A percentile compares a stretch with the other conserved stretches of the same genome.
phyloP scores from a whole-genome alignment of 805 yeast genomes.

The Saturnispora galanensis region DNA sequence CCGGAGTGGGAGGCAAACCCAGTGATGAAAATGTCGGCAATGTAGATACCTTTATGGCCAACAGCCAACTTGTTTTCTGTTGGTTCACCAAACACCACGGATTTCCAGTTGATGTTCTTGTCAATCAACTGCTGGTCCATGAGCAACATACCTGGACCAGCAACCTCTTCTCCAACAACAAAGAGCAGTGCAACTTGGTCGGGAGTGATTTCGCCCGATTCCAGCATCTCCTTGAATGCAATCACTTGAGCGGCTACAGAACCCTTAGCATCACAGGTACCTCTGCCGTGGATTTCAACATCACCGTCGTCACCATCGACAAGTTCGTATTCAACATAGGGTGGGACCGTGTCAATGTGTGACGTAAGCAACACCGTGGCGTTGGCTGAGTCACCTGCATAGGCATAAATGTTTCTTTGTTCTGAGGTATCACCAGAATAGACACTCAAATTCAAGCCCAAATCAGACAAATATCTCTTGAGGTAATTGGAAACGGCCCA shows the following conservation, averaged over 20 bases:
- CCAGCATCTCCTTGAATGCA: conserved; percentile 40
- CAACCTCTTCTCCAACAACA: conserved; percentile 66
- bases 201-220: conserved; percentile 29
- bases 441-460: conserved; percentile 40
- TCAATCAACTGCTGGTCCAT: conserved; percentile 30
- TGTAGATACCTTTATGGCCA: conserved; percentile 57
- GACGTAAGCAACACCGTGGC: conserved; percentile 44
- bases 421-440: conserved; percentile 4
- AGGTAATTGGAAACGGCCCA: conserved; percentile 31
- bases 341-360: conserved; percentile 69
- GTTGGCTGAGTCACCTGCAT: conserved; percentile 34
- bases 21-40: conserved; percentile 32
- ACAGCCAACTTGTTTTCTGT: conserved; percentile 58
- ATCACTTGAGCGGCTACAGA: conserved; percentile 55
- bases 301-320: conserved; percentile 23
- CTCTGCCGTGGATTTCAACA: conserved; percentile 51
- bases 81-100: conserved; percentile 67
- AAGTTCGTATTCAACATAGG: conserved; percentile 41
- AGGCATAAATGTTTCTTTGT: conserved; percentile 41
- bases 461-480: conserved; percentile 34
- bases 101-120: conserved; percentile 39
- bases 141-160: conserved; percentile 51
- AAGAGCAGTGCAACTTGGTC: conserved; percentile 52
- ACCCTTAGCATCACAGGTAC: conserved; percentile 63
- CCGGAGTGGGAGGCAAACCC: conserved; percentile 61